Conservation (phyloP, 768 basidiomycete genomes). For the Boletus reticuloceps region DNA sequence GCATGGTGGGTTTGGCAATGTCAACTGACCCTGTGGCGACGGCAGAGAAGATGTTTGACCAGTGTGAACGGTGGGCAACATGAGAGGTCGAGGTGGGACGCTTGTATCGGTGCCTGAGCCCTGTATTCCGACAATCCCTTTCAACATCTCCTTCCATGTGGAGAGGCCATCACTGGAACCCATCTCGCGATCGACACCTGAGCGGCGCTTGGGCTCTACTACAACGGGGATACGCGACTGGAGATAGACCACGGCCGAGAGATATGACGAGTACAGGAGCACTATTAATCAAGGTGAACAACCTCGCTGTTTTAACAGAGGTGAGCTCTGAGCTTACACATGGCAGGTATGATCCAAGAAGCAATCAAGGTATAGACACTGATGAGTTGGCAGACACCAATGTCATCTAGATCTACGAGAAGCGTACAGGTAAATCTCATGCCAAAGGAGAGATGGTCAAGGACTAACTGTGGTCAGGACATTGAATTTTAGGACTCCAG, state of each 20-base stretch:
- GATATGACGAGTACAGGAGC: slow-evolving; percentile 40
- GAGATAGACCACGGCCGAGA: slow-evolving; percentile 38
- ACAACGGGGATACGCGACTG: slow-evolving; percentile 27
- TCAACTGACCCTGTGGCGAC: neutral
- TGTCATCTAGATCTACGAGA: slow-evolving; percentile 37
- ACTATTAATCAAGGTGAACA: slow-evolving; percentile 32
- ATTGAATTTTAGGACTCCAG: slow-evolving; percentile 43
- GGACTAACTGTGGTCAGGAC: slow-evolving; percentile 41
- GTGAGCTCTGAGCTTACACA: slow-evolving; percentile 39
- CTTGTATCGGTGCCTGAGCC: neutral
- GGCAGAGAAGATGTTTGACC: slow-evolving; percentile 1
- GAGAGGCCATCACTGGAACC: slow-evolving; percentile 6
- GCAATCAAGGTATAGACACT: slow-evolving; percentile 47
- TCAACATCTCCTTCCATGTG: slow-evolving; percentile 3
- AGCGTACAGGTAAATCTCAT: neutral
- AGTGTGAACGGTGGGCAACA: slow-evolving; percentile 10
- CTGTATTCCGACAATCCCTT: neutral
- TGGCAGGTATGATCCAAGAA: slow-evolving; percentile 52
- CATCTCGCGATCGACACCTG: slow-evolving; percentile 19
- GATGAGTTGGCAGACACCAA: slow-evolving; percentile 46
- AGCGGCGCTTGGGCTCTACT: slow-evolving; percentile 8
- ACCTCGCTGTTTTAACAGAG: neutral
- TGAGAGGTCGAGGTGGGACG: slow-evolving; percentile 1
- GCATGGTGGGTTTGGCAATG: neutral
- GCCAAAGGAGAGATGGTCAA: neutral